Base-by-base conservation (phyloP, 257 asterid species). In the Solanum bukasovii region DNA sequence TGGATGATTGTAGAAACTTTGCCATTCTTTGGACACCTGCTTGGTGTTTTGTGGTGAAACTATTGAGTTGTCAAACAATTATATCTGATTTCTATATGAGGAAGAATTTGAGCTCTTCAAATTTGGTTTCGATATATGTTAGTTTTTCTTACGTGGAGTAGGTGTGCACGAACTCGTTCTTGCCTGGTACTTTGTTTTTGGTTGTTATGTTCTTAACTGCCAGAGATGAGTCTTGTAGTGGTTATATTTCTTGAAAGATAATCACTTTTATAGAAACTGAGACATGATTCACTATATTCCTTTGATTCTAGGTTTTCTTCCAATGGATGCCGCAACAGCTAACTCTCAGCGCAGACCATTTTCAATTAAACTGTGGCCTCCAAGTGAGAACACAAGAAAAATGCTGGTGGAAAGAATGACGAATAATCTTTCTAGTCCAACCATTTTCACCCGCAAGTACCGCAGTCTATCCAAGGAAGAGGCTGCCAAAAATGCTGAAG, bases 321-420 rank as follows among this genome's bases (percentile, higher is more conserved):
- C 74, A 72, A 96, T 97, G 99, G 98, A 97, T 89, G 88, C 93
- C 42, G 88, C 91, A 89, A 34, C 89, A 77, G 90, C 91, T 40
- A 92, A 88, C 87, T 94, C 93, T 27, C 96, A 95, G 86, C 95
- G 91, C 79, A 93, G 91, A 23, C 93, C 94, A 46, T 89, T 92
- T 87, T 92, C 96, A 52, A 94, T 97, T 71, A 97, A 97, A 89
- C 96, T 97, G 85, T 97, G 99, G 99, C 99, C 99, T 40, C 99
- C 99, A 35, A 95, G 98, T 88, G 92, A 92, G 87, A 95, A 90
- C 93, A 97, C 99, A 1, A 91, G 99, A 63, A 91, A 90, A 88
- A 93, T 92, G 93, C 92, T 97, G 40, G 98, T 97, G 52, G 98
- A 95, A 72, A 88, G 98, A 85, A 93, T 96, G 98, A 92, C 92